A percentile compares a stretch with the other conserved stretches of the same genome.
Conservation (phyloP, 148 eudicot species). For the Amaranthus palmeri region DNA sequence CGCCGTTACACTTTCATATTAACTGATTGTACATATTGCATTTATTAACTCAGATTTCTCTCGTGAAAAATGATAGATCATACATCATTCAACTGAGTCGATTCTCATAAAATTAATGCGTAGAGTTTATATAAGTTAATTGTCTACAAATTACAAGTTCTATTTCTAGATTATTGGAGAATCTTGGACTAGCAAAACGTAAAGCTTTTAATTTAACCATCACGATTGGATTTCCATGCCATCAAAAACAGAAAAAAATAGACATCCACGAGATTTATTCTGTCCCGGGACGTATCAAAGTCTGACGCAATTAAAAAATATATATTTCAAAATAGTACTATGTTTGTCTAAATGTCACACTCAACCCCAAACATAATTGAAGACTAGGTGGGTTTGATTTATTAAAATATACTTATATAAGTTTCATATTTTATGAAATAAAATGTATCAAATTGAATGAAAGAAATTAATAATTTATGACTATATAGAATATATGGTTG, state of each 20-base stretch:
- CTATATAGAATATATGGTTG: no score
- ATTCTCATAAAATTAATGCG: no score
- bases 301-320: neutral
- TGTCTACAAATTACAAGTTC: neutral
- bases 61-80: no score
- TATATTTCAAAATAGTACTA: neutral
- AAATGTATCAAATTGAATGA: no score
- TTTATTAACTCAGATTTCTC: no score
- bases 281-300: slow-evolving; percentile 2
- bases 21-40: no score
- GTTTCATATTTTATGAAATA: no score
- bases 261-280: slow-evolving; percentile 3
- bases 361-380: neutral
- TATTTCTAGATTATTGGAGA: neutral
- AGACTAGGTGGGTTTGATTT: neutral
- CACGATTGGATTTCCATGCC: neutral
- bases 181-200: neutral
- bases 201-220: neutral
- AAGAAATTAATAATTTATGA: no score
- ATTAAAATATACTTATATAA: no score
- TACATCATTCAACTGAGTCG: no score
- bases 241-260: neutral
- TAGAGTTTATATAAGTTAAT: no score
- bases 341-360: slow-evolving; percentile 4
- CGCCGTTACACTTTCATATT: no score